Percentiles rank a stretch among this genome's conserved stretches.
Evolutionary conservation across 345 rosid species (phyloP).

Genomic region (Salix purpurea): DNA sequence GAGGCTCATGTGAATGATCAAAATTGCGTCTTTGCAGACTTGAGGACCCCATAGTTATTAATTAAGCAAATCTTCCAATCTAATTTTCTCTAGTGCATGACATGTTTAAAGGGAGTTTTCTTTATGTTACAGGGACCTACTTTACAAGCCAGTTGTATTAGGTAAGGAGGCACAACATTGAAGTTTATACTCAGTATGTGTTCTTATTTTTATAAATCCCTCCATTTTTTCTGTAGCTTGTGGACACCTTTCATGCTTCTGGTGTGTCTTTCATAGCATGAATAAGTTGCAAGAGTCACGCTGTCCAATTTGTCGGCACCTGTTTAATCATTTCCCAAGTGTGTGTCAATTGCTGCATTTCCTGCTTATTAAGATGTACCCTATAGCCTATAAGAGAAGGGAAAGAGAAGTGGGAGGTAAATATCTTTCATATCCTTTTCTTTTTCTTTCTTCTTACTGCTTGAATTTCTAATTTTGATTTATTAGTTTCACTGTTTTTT

Average conservation of each 20-base stretch:
- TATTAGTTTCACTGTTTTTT: not conserved
- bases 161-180: constrained; percentile 25
- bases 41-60: not conserved
- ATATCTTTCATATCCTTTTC: not conserved
- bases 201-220: not conserved
- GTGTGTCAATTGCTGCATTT: constrained; percentile 61
- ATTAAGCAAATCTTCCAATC: not conserved
- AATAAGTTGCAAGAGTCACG: constrained; percentile 23
- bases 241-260: constrained; percentile 88
- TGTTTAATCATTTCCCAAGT: constrained; percentile 62
- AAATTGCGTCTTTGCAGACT: not conserved
- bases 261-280: constrained; percentile 82
- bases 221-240: constrained; percentile 47
- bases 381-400: constrained; percentile 50
- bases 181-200: constrained; percentile 8
- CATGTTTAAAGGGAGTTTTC: not conserved
- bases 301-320: constrained; percentile 71
- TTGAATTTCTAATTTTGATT: not conserved
- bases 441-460: not conserved
- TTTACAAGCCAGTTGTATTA: constrained; percentile 46
- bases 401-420: constrained; percentile 40
- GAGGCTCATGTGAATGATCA: not conserved
- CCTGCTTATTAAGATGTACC: constrained; percentile 61
- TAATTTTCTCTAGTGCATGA: not conserved
- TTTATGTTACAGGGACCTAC: constrained; percentile 38